Base-by-base conservation (phyloP, 345 rosid species). In the Excoecaria cochinchinensis region DNA sequence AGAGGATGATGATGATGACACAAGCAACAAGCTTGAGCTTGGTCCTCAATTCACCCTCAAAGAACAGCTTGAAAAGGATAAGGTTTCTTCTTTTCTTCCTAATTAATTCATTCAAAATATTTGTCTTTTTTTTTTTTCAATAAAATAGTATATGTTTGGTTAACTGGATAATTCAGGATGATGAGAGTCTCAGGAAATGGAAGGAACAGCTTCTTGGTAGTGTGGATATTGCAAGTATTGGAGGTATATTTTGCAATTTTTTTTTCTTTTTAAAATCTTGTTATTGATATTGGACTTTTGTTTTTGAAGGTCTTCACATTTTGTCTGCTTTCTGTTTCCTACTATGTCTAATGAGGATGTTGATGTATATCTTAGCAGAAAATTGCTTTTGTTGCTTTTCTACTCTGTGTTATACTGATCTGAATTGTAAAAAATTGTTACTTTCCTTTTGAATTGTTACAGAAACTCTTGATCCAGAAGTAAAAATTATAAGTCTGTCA, bases 401-500 rank as follows among this genome's bases (percentile, higher is more conserved):
- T 61, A 14, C 40, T 61, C 9, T 22, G 38, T 4, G 8, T 15
- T 53, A 7, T 15, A 53, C 21, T 53, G 58, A 71, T 44, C 48
- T 44, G 48, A 31, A 2, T 31, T 31, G 31, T 31, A 31, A 31
- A 31, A 31, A 31, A 0, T 31, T 31, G 31, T 31, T 31, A 44
- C 48, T 70, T 66, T 60, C 8, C 13, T 9, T 77, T 44, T 42
- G 3, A 16, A 40, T 60, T 3, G n/a, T 51, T 82, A 84, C 92
- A 91, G 97, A 90, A 87, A 91, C 89, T 44, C 87, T 85, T 74
- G 94, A 91, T 48, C 97, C 97, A 25, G 91, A 90, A 72, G 97
- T 91, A 76, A 87, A 77, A 84, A 82, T 91, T 77, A 75, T 86
- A 22, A 85, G 85, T 64, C 87, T 90, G n/a, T 82, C 89, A 1